Base-by-base conservation (phyloP, 768 basidiomycete species). In the Lentinula sp. region DNA sequence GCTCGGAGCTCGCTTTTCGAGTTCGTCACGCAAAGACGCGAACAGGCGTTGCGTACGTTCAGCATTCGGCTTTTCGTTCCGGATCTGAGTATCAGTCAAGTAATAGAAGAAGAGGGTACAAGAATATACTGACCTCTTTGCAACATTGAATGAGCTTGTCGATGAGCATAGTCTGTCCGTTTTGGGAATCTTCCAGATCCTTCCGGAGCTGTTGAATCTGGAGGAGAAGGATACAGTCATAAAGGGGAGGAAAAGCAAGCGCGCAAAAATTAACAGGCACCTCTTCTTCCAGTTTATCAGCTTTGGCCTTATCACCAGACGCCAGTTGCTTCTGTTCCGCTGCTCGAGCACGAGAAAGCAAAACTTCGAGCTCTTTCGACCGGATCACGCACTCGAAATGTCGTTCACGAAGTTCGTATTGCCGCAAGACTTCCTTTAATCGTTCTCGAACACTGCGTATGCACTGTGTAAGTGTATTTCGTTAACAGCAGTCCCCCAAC, bases 301-400 rank as follows among this genome's bases (percentile, higher is more conserved):
- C 84, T 45, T 86, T 81, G 52, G 70, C 66, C 70, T 85, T 90
- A 72, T 93, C 90, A 55, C 84, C 82, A 52, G 93, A 89, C 13
- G 87, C 87, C 50, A 93, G 77, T 66, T 92, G 88, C 71, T 88
- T 90, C 71, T 93, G 90, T 68, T 94, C 93, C 9, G 92, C 91
- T 28, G 90, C 88, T 71, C 92, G 86, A 46, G 93, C 93, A 36
- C 91, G 85, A 52, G 93, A 92, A 15, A 95, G 79, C 18, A 95
- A 74, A 15, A 95, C 90, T 70, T 95, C 93, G 23, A 95, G 81
- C 72, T 95, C 93, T 73, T 95, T 95, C 46, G 93, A 94, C 45
- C 93, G 89, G 60, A 95, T 87, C 33, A 95, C 88, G 64, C 91
- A 93, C 75, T 94, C 93, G 66, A 94, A 95, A 77, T 95, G 93